Percentiles rank a stretch among this genome's conserved stretches.
These are phyloP conservation scores for Emergomyces orientalis DNA, from an alignment of 2,329 filamentous ascomycete species.

Conservation along the genomic window DNA sequence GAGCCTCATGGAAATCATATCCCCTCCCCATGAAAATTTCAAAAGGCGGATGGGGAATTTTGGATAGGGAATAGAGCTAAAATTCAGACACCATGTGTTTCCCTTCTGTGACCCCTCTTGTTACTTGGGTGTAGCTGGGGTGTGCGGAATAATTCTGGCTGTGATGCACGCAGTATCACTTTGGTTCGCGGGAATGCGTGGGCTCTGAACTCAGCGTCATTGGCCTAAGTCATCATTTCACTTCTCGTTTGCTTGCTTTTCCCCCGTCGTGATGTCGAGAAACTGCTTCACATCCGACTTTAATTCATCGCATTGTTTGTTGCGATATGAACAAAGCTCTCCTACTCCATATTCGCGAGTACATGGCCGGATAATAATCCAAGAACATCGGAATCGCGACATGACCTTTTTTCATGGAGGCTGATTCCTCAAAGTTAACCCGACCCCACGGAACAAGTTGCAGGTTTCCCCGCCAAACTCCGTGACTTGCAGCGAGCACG, in stretches of 20 bases:
- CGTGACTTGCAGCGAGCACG: not conserved
- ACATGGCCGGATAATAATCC: not conserved
- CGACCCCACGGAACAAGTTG: not conserved
- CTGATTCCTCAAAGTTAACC: not conserved
- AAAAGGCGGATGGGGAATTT: not conserved
- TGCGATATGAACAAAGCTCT: not conserved
- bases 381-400: not conserved
- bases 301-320: not conserved
- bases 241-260: not conserved
- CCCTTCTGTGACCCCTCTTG: not conserved
- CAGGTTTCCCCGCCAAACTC: not conserved
- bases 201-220: not conserved
- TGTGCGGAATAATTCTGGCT: not conserved
- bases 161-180: not conserved
- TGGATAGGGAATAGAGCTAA: not conserved
- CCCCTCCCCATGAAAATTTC: not conserved
- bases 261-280: not conserved
- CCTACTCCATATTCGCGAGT: not conserved
- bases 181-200: not conserved
- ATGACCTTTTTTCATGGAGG: not conserved
- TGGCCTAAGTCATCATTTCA: too few species aligned
- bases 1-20: not conserved
- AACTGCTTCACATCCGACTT: not conserved
- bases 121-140: not conserved
- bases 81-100: not conserved